These are phyloP conservation scores for Botrytis hyacinthi DNA, from an alignment of 2,329 filamentous ascomycete species.

Conservation along the genomic window DNA sequence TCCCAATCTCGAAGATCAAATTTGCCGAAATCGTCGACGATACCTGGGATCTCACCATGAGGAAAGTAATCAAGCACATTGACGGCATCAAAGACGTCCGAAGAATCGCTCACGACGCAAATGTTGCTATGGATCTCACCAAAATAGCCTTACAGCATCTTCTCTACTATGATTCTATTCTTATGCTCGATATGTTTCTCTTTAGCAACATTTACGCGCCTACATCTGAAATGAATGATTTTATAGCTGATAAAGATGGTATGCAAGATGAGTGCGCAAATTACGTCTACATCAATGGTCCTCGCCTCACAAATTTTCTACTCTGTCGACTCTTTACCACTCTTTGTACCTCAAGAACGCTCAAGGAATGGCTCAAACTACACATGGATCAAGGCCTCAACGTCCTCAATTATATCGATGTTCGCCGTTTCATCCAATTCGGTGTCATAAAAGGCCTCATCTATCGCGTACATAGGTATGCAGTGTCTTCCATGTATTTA, in stretches of 20 bases:
- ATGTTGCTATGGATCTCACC: constrained; percentile 82
- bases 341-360: constrained; percentile 78
- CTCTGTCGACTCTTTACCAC: constrained; percentile 82
- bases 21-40: constrained; percentile 62
- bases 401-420: constrained; percentile 74
- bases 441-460: constrained; percentile 93
- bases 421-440: constrained; percentile 90
- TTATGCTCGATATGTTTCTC: constrained; percentile 92
- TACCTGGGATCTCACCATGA: constrained; percentile 74
- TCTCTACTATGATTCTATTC: constrained; percentile 86
- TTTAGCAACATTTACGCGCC: constrained; percentile 89
- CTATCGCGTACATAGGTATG: constrained; percentile 90
- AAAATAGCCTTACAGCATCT: constrained; percentile 85
- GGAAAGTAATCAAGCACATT: constrained; percentile 78
- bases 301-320: constrained; percentile 53
- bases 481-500: constrained; percentile 65
- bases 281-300: constrained; percentile 58
- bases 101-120: constrained; percentile 78
- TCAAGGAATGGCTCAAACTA: constrained; percentile 81
- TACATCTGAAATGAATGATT: constrained; percentile 72
- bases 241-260: constrained; percentile 69
- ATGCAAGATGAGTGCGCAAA: constrained; percentile 84
- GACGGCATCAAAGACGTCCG: constrained; percentile 89
- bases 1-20: constrained; percentile 74
- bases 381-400: constrained; percentile 65